Evolutionary conservation across 2,329 filamentous ascomycete species (phyloP).

Genomic region (Incumbomyces lentus): DNA sequence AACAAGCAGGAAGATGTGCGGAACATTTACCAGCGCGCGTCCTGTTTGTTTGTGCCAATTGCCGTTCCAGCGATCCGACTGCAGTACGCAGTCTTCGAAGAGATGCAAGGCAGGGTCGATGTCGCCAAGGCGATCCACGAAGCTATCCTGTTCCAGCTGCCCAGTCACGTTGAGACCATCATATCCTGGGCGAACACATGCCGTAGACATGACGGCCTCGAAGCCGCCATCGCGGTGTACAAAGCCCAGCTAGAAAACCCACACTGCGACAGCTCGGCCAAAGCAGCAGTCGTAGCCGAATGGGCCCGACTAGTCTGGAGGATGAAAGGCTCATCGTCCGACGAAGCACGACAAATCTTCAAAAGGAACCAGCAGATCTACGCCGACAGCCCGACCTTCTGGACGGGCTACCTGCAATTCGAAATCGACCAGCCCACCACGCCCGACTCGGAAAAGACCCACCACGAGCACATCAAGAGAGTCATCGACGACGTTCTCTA

Average conservation of each 20-base stretch:
- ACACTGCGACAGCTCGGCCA: constrained; percentile 64
- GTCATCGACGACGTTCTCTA: constrained; percentile 62
- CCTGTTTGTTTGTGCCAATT: constrained; percentile 76
- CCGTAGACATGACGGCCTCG: constrained; percentile 70
- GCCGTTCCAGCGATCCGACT: constrained; percentile 73
- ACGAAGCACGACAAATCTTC: constrained; percentile 77
- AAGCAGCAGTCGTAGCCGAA: constrained; percentile 76
- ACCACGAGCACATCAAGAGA: constrained; percentile 65
- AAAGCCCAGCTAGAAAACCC: constrained; percentile 68
- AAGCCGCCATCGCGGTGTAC: constrained; percentile 74
- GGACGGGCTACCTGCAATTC: constrained; percentile 79
- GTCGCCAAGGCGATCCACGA: constrained; percentile 77
- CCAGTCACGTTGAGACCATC: constrained; percentile 78
- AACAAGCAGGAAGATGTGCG: constrained; percentile 81
- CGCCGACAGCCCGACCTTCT: constrained; percentile 76
- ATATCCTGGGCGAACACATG: constrained; percentile 78
- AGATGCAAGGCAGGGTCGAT: constrained; percentile 65
- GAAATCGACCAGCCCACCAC: constrained; percentile 74
- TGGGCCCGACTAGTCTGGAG: constrained; percentile 85
- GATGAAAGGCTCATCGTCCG: constrained; percentile 59
- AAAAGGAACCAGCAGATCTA: constrained; percentile 74
- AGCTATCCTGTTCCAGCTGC: constrained; percentile 64
- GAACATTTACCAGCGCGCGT: constrained; percentile 81
- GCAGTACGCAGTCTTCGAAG: constrained; percentile 91
- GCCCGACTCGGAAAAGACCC: constrained; percentile 51